These are phyloP conservation scores for Telfairia occidentalis DNA, from an alignment of 331 rosid genomes.

Conservation along the genomic window DNA sequence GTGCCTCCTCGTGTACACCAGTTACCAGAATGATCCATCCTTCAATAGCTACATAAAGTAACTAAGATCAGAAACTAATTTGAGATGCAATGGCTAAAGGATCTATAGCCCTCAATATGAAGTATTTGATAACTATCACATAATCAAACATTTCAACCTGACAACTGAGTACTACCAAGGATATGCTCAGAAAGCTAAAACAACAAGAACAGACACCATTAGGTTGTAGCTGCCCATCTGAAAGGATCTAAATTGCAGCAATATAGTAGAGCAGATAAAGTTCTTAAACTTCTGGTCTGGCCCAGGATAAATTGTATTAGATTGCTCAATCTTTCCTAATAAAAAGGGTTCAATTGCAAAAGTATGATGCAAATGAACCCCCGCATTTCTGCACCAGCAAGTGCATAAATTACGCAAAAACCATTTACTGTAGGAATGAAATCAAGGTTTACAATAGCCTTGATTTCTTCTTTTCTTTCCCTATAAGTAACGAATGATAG, in stretches of 20 bases:
- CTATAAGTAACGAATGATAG: neutral
- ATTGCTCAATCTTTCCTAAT: neutral
- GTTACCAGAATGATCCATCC: conserved; percentile 96
- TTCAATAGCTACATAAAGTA: conserved; percentile 55
- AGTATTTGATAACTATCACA: neutral
- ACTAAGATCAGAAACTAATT: neutral
- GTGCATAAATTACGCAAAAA: neutral
- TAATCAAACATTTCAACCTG: neutral
- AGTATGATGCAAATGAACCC: neutral
- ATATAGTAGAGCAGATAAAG: neutral
- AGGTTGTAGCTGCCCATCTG: neutral
- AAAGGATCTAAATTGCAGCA: neutral
- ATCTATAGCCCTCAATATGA: neutral
- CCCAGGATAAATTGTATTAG: neutral
- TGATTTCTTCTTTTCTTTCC: neutral
- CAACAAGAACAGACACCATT: neutral
- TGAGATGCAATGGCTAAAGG: neutral
- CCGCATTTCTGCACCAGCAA: neutral
- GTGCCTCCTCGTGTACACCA: conserved; percentile 97
- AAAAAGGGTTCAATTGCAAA: neutral
- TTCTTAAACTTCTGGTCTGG: neutral
- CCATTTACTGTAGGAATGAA: neutral
- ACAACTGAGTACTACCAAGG: neutral
- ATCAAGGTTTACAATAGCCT: neutral
- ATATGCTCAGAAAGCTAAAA: neutral